A percentile compares a stretch with the other conserved stretches of the same genome.
Evolutionary conservation across 1,284 basidiomycete species (phyloP).

Genomic region (Bjerkandera adusta): DNA sequence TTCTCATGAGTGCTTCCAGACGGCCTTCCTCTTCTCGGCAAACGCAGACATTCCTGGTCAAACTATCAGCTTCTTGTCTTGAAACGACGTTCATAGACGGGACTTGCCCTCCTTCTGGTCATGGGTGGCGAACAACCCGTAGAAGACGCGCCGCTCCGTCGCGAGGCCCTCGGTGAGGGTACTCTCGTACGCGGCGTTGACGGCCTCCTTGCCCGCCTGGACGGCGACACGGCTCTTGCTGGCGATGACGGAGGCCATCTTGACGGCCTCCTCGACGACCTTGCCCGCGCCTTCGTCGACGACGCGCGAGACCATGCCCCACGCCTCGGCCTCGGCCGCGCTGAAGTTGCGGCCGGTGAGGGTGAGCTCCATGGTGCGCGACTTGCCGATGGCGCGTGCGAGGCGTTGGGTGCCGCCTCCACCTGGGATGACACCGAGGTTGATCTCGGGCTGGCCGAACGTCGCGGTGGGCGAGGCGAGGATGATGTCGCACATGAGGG

Average conservation of each 20-base stretch:
- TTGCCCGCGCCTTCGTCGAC: conserved; percentile 74
- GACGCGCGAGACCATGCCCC: conserved; percentile 84
- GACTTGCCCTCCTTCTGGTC: conserved; percentile 94
- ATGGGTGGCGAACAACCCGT: conserved; percentile 89
- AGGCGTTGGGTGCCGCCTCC: conserved; percentile 77
- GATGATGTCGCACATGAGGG: conserved; percentile 96
- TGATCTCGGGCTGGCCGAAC: conserved; percentile 98
- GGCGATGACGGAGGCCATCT: conserved; percentile 80
- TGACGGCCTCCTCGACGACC: conserved; percentile 89
- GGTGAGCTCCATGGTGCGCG: conserved; percentile 93
- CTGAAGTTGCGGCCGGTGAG: conserved; percentile 84
- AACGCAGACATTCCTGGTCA: conserved; percentile 90
- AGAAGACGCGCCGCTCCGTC: conserved; percentile 91
- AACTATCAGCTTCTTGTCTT: conserved; percentile 6
- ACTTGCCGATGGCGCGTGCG: conserved; percentile 87
- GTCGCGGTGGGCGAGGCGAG: conserved; percentile 91
- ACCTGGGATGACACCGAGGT: conserved; percentile 94
- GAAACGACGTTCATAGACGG: background rate
- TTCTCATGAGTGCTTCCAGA: conserved; percentile 66
- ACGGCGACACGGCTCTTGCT: conserved; percentile 85
- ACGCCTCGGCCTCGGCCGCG: conserved; percentile 83
- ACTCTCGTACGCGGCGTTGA: conserved; percentile 90
- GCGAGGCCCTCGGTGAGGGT: conserved; percentile 81
- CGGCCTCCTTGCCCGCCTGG: conserved; percentile 93
- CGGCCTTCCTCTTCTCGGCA: conserved; percentile 93